Conservation (phyloP, 2,329 filamentous ascomycete species). For the Hypomyces perniciosus region DNA sequence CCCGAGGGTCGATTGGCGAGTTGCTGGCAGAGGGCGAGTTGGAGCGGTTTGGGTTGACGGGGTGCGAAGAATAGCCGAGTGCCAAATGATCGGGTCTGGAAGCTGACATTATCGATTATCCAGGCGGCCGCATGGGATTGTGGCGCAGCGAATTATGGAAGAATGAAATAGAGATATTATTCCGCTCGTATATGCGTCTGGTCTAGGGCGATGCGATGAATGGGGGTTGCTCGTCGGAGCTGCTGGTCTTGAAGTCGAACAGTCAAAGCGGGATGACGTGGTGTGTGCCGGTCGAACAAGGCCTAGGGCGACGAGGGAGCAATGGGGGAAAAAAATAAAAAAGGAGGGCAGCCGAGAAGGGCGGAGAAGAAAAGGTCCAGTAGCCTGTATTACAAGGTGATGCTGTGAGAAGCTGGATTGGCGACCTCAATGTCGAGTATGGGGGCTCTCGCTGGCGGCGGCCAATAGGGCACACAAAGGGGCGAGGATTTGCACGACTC, state of each 20-base stretch:
- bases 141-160: constrained; percentile 14
- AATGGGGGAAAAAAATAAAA: background rate
- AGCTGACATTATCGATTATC: constrained; percentile 91
- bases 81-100: constrained; percentile 81
- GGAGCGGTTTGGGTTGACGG: constrained; percentile 61
- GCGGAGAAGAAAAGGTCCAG: constrained; percentile 19
- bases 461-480: constrained; percentile 4
- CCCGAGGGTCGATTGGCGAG: constrained; percentile 70
- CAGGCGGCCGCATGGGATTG: constrained; percentile 43
- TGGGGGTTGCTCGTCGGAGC: constrained; percentile 9
- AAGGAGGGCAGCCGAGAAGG: constrained; percentile 3
- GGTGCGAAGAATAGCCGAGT: constrained; percentile 71
- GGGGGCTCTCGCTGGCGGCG: background rate
- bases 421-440: constrained; percentile 9
- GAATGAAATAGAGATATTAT: constrained; percentile 9
- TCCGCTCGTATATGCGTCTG: background rate
- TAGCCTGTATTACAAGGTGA: constrained; percentile 31
- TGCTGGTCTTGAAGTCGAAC: constrained; percentile 7
- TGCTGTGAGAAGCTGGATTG: constrained; percentile 19
- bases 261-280: constrained; percentile 11
- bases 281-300: constrained; percentile 2
- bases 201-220: constrained; percentile 9
- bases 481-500: constrained; percentile 9
- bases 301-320: constrained; percentile 2
- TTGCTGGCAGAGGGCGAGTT: constrained; percentile 74